Base-by-base conservation (phyloP, 2,329 filamentous ascomycete genomes). In the Neopestalotiopsis rosae region DNA sequence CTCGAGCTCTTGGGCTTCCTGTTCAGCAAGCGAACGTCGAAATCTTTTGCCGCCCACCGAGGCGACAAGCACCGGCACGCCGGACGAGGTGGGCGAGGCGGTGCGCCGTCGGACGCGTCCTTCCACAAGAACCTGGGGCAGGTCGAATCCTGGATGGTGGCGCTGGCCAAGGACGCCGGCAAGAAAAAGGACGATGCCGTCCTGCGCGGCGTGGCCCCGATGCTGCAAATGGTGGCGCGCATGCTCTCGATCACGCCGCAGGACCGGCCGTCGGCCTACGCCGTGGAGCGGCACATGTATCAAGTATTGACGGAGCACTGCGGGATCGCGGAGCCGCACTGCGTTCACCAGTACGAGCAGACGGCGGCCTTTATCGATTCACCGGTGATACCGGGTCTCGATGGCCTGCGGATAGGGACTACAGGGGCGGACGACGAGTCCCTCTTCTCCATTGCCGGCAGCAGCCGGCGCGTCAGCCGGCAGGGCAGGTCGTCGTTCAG, bases 111-210 rank as follows among this genome's bases (percentile, higher is more conserved):
- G 7, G 92, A 94, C 79, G 86, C 90, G 0, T 92, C 90, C 0
- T 94, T 92, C 78, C 92, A 94, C 78, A 87, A 88, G 71, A 93
- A 94, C 73, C 82, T 91, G 1, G 86, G 88, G 17, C 91, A 92
- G 77, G 86, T 94, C 2, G 88, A 91, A 71, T 84, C 84, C 14
- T 94, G 92, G 92, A 91, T 93, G 82, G 81, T 82, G 1, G 80
- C 79, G 2, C 80, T 93, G 4, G 87, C 88, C 40, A 88, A 88
- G 69, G 88, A 91, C n/a, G 88, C 88, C 65, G 78, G 73, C 70
- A 86, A 84, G 73, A 86, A 84, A 73, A 85, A 86, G 73, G 79
- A 83, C 61, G 85, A 84, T 58, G 77, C 80, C 42, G 76, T 87
- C 3, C 87, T 88, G 68, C 78, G 80, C 24, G 87, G 87, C 30